Evolutionary conservation across 75 land plant species (phyloP).

Genomic region (Picea sitchensis): DNA sequence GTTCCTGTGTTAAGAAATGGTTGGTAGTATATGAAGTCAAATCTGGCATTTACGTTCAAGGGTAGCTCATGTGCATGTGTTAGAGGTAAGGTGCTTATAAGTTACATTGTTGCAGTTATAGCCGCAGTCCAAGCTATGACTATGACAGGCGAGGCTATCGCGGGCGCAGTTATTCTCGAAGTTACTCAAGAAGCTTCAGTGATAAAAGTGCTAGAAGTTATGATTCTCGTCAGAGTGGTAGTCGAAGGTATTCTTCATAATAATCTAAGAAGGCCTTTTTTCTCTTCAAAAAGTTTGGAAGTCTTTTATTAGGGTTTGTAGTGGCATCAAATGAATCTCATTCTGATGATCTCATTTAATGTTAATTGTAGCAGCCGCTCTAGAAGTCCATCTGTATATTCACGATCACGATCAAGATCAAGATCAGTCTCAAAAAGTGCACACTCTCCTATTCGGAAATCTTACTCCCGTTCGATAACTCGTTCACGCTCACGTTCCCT

Average conservation of each 20-base stretch:
- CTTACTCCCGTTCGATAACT: slow-evolving; percentile 28
- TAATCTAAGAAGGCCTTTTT: background rate
- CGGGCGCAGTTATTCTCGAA: slow-evolving; percentile 39
- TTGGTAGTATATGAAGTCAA: no score
- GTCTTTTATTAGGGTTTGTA: background rate
- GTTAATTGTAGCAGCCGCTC: background rate
- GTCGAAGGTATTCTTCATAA: slow-evolving; percentile 19
- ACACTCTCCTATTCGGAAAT: slow-evolving; percentile 44
- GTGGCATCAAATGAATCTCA: background rate
- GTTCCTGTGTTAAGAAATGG: no score
- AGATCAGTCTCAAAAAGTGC: slow-evolving; percentile 14
- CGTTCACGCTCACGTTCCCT: slow-evolving; percentile 10
- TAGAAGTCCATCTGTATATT: background rate
- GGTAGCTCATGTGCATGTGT: background rate
- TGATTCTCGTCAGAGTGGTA: slow-evolving; percentile 25
- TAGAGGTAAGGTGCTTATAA: background rate
- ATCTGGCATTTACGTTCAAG: no score
- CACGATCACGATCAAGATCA: slow-evolving; percentile 2
- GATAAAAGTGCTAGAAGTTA: slow-evolving; percentile 27
- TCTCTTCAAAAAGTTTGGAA: background rate
- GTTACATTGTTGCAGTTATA: background rate
- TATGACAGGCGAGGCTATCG: background rate
- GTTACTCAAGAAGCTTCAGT: slow-evolving; percentile 36
- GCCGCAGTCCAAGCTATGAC: slow-evolving; percentile 7
- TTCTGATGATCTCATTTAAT: background rate